Conservation (phyloP, 371 early-diverging fungal genomes). For the Haplosporangium sp. region DNA sequence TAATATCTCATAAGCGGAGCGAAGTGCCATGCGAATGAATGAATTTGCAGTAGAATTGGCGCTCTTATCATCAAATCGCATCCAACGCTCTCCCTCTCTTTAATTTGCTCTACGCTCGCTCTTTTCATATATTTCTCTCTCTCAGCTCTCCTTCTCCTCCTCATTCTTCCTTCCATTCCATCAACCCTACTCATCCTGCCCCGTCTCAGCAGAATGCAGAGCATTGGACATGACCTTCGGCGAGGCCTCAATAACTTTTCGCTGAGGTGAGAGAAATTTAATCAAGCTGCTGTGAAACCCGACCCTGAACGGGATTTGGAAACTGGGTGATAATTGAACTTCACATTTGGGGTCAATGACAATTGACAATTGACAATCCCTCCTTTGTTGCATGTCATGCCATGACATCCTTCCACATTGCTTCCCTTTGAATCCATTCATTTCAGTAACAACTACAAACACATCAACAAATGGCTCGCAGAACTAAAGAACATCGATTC, state of each 20-base stretch:
- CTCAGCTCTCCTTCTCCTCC: background rate
- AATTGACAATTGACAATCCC: no score
- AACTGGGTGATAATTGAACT: no score
- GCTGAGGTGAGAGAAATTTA: slow-evolving; percentile 3
- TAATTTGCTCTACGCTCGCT: no score
- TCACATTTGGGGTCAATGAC: no score
- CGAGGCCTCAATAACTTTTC: slow-evolving; percentile 35
- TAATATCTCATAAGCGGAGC: no score
- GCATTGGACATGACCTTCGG: slow-evolving; percentile 38
- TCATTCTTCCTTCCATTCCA: background rate
- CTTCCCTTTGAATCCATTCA: background rate
- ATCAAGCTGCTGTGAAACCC: slow-evolving; percentile 1
- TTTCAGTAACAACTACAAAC: slow-evolving; percentile 27
- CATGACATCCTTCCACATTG: no score
- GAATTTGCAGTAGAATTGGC: no score
- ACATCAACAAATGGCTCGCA: slow-evolving; percentile 38
- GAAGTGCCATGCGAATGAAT: no score
- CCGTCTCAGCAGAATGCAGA: slow-evolving; percentile 17
- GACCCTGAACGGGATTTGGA: background rate
- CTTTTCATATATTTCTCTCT: no score
- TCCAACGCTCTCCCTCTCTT: background rate
- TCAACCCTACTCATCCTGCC: background rate
- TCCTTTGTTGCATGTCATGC: no score
- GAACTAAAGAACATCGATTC: slow-evolving; percentile 39
- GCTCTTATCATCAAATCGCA: no score